These are phyloP conservation scores for Gossypioides kirkii DNA, from an alignment of 345 rosid genomes.

Conservation along the genomic window DNA sequence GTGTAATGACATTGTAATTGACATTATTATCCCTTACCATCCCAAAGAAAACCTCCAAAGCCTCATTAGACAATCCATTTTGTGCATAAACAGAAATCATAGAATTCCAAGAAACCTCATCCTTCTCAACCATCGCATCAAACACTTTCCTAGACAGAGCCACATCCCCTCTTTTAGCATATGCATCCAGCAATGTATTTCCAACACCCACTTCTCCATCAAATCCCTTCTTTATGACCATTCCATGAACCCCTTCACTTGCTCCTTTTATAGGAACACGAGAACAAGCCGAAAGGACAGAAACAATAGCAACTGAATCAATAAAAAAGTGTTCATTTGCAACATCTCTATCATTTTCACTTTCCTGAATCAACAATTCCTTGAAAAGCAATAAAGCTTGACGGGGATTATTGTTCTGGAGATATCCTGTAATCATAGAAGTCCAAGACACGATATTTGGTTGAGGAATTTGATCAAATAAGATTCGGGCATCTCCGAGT, in stretches of 20 bases:
- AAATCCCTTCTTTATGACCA: constrained; percentile 60
- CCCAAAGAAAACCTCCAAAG: constrained; percentile 46
- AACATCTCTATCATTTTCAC: constrained; percentile 21
- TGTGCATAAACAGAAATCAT: constrained; percentile 70
- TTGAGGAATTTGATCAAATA: constrained; percentile 77
- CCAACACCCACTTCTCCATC: constrained; percentile 46
- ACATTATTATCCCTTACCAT: constrained; percentile 39
- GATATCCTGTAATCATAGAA: constrained; percentile 72
- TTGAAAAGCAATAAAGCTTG: constrained; percentile 65
- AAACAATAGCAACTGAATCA: constrained; percentile 60
- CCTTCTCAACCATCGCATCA: constrained; percentile 56
- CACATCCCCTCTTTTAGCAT: constrained; percentile 61
- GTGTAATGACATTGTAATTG: constrained; percentile 55
- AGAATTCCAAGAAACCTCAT: constrained; percentile 70
- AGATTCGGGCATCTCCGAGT: constrained; percentile 45
- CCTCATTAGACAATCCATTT: constrained; percentile 57
- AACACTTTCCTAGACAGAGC: constrained; percentile 56
- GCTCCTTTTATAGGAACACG: constrained; percentile 39
- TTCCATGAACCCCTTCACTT: constrained; percentile 57
- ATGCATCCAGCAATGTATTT: constrained; percentile 72
- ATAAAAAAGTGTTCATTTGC: constrained; percentile 25
- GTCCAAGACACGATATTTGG: constrained; percentile 82
- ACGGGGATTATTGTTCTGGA: constrained; percentile 45
- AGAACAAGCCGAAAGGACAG: constrained; percentile 78
- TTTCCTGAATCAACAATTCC: constrained; percentile 51